Evolutionary conservation across 306 rosid genomes (phyloP).

Genomic region (Sesbania bispinosa): DNA sequence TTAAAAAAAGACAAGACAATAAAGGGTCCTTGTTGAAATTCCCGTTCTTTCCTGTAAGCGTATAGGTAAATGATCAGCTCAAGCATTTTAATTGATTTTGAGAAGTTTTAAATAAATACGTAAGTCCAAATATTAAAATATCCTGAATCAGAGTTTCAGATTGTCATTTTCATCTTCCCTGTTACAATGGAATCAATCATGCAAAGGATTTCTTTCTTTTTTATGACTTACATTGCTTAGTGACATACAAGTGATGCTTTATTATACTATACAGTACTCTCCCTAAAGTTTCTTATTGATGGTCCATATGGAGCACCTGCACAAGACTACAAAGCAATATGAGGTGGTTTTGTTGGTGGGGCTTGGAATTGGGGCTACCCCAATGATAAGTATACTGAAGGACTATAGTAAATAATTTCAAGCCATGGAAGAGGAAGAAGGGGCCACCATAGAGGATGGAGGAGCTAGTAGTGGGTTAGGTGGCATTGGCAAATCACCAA

Average conservation of each 20-base stretch:
- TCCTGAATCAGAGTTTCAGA: too few relatives aligned
- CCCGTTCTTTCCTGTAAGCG: not conserved
- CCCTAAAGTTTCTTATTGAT: slow-evolving; percentile 57
- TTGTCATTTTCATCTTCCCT: too few relatives aligned
- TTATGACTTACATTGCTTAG: not conserved
- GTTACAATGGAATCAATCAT: too few relatives aligned
- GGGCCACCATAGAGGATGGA: slow-evolving; percentile 28
- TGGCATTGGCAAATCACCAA: slow-evolving; percentile 18
- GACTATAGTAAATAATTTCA: slow-evolving; percentile 54
- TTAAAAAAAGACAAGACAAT: not conserved
- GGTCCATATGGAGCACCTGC: slow-evolving; percentile 85
- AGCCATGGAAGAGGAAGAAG: slow-evolving; percentile 47
- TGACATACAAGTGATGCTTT: not conserved
- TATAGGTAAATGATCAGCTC: slow-evolving; percentile 7
- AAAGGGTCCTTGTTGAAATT: not conserved
- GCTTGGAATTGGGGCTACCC: slow-evolving; percentile 68
- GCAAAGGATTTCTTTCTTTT: too few relatives aligned
- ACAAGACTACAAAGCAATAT: slow-evolving; percentile 62
- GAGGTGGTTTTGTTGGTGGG: slow-evolving; percentile 70
- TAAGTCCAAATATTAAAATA: too few relatives aligned
- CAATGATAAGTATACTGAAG: slow-evolving; percentile 67
- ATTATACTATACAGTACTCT: slow-evolving; percentile 6
- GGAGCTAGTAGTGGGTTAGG: slow-evolving; percentile 9
- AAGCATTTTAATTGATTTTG: not conserved
- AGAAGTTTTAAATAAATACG: too few relatives aligned